Percentiles rank a stretch among this genome's conserved stretches.
Conservation (phyloP, 176 grass and related monocot species). For the Saccharum officinarum region DNA sequence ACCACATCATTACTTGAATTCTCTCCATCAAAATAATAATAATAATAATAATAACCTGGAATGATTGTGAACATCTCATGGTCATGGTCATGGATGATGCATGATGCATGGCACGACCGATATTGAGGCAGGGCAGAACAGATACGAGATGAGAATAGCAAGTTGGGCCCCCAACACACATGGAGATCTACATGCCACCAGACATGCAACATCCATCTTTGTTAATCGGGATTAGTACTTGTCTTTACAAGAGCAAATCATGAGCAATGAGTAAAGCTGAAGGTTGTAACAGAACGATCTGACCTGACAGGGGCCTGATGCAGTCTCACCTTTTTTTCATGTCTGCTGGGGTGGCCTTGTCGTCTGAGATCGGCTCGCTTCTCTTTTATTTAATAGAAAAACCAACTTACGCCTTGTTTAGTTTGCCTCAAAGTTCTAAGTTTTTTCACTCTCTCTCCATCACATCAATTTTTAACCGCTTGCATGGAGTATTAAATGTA, state of each 20-base stretch:
- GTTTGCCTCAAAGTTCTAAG: too few relatives aligned
- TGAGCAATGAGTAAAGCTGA: constrained; percentile 22
- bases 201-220: neutral
- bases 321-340: neutral
- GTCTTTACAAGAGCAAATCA: neutral
- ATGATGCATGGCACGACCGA: neutral
- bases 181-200: constrained; percentile 28
- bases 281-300: constrained; percentile 23
- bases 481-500: too few relatives aligned
- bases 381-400: neutral
- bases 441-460: too few relatives aligned
- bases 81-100: neutral
- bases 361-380: constrained; percentile 20
- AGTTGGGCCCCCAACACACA: neutral
- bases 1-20: neutral
- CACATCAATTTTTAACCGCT: too few relatives aligned
- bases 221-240: neutral
- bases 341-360: constrained; percentile 26
- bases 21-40: neutral
- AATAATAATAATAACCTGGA: neutral
- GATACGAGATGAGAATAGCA: neutral
- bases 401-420: too few relatives aligned
- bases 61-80: neutral
- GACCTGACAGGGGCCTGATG: constrained; percentile 13
- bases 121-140: neutral